Percentiles rank a stretch among this genome's conserved stretches.
Conservation (phyloP, 2,329 filamentous ascomycete genomes). For the Trichoderma pleuroti region DNA sequence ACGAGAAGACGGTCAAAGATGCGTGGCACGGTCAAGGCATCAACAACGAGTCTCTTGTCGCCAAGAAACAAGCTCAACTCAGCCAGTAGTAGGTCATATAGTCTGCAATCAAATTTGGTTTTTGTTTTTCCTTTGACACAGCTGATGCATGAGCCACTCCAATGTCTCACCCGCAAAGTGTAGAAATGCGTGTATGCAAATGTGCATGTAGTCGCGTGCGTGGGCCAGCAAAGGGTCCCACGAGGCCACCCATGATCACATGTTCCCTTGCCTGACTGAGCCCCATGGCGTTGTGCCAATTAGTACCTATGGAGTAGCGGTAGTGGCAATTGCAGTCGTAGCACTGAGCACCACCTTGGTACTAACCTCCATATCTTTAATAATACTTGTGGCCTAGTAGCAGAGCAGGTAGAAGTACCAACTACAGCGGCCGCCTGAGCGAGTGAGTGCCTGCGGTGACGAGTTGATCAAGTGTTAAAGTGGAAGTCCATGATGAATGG, state of each 20-base stretch:
- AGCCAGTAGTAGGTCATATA: slow-evolving; percentile 12
- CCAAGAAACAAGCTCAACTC: background rate
- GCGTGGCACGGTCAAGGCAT: background rate
- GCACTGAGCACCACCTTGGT: background rate
- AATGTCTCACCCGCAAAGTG: background rate
- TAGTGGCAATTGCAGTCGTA: background rate
- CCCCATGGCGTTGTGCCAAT: background rate
- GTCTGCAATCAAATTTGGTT: slow-evolving; percentile 14
- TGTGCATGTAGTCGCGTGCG: slow-evolving; percentile 4
- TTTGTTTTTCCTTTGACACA: slow-evolving; percentile 3
- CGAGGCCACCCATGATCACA: slow-evolving; percentile 14
- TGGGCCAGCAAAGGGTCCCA: slow-evolving; percentile 1
- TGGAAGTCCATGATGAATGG: background rate
- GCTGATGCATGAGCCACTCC: background rate
- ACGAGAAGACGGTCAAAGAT: background rate
- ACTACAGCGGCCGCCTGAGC: background rate
- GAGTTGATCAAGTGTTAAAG: background rate
- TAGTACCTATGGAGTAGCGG: background rate
- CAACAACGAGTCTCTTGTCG: background rate
- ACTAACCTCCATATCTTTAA: too few relatives aligned
- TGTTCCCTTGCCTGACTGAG: slow-evolving; percentile 7
- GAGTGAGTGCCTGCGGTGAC: background rate
- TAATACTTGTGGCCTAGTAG: too few relatives aligned
- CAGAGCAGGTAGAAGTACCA: too few relatives aligned
- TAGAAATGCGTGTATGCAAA: background rate